Conservation (phyloP, 179 eudicot species). For the Sideroxylon spinosum region DNA sequence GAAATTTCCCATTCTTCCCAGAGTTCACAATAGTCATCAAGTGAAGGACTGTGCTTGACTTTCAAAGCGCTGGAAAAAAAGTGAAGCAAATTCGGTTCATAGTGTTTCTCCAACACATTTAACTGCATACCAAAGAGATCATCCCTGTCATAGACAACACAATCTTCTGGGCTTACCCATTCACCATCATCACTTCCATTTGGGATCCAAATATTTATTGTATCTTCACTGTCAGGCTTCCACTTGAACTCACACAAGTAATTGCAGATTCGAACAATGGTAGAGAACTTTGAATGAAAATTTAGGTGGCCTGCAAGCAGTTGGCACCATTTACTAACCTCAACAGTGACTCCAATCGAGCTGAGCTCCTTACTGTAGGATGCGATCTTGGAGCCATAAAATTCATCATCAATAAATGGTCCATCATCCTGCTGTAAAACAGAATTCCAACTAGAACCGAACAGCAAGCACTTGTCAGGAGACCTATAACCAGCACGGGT, state of each 20-base stretch:
- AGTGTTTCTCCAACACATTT: conserved; percentile 39
- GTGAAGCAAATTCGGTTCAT: conserved; percentile 26
- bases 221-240: conserved; percentile 28
- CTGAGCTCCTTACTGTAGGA: conserved; percentile 45
- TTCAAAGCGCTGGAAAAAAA: conserved; percentile 39
- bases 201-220: conserved; percentile 45
- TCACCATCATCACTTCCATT: conserved; percentile 36
- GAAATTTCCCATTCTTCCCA: conserved; percentile 68
- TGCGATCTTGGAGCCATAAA: conserved; percentile 39
- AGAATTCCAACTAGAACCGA: conserved; percentile 22
- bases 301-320: conserved; percentile 41
- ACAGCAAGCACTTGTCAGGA: conserved; percentile 45
- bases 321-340: conserved; percentile 27
- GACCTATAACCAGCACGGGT: conserved; percentile 41
- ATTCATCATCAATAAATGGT: conserved; percentile 58
- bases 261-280: conserved; percentile 38
- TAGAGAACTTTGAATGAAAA: conserved; percentile 27
- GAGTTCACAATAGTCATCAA: conserved; percentile 48
- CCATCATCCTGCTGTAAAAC: conserved; percentile 42
- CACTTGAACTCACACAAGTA: conserved; percentile 36
- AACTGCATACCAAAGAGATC: conserved; percentile 36
- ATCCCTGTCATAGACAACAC: conserved; percentile 51
- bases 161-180: conserved; percentile 47
- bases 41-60: conserved; percentile 44
- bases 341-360: conserved; percentile 36